phyloP scores from a whole-genome alignment of 495 filamentous ascomycete genomes.

The Aspergillus bridgeri region DNA sequence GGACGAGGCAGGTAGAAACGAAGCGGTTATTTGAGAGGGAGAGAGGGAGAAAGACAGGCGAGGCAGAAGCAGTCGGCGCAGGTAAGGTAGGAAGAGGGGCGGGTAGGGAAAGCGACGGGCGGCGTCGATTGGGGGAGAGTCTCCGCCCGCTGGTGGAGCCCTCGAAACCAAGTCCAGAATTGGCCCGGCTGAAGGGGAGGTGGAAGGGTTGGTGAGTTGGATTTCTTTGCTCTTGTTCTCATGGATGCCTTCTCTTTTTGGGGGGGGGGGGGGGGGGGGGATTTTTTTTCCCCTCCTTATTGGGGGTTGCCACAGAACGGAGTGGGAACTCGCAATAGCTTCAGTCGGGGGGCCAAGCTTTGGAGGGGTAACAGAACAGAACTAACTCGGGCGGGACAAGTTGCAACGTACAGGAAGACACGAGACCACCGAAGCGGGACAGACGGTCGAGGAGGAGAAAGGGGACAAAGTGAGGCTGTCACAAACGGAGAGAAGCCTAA shows the following conservation, averaged over 20 bases:
- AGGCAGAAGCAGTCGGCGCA: not conserved
- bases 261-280: too few species aligned
- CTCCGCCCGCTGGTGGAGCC: slow-evolving; percentile 25
- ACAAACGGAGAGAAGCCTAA: not conserved
- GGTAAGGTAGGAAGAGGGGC: slow-evolving; percentile 17
- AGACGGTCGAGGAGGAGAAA: not conserved
- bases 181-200: slow-evolving; percentile 1
- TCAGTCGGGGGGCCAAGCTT: slow-evolving; percentile 9
- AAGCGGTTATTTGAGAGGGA: not conserved
- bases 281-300: not conserved
- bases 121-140: slow-evolving; percentile 8
- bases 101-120: slow-evolving; percentile 25
- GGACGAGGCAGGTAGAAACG: not conserved
- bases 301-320: not conserved
- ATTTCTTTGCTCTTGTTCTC: slow-evolving; percentile 9
- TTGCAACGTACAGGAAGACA: not conserved
- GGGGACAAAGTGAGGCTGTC: not conserved
- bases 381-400: slow-evolving; percentile 8
- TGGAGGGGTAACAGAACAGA: slow-evolving; percentile 14
- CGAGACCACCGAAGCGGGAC: not conserved
- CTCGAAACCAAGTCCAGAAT: too few species aligned
- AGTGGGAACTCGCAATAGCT: not conserved
- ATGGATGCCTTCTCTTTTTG: not conserved
- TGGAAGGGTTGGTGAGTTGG: slow-evolving; percentile 7
- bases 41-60: slow-evolving; percentile 12